These are phyloP conservation scores for Torulaspora globosa DNA, from an alignment of 1,139 yeast genomes.

Conservation along the genomic window DNA sequence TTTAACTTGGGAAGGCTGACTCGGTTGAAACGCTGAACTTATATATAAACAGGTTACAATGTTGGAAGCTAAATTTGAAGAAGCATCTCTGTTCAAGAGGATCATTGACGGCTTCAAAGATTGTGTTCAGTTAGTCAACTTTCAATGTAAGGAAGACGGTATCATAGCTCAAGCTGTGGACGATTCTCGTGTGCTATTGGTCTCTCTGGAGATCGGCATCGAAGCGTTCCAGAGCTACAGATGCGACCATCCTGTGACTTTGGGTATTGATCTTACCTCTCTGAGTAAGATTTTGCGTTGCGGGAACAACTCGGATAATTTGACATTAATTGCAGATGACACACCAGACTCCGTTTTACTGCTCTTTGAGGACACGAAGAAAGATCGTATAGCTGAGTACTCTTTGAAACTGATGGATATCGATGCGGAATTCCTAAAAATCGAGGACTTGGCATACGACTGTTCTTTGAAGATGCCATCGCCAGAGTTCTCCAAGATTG, in stretches of 20 bases:
- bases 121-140: conserved; percentile 89
- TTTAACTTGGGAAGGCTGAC: no score
- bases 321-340: conserved; percentile 90
- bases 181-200: conserved; percentile 91
- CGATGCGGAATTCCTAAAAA: conserved; percentile 88
- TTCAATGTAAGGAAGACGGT: conserved; percentile 93
- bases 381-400: conserved; percentile 90
- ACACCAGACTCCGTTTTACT: conserved; percentile 77
- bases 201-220: conserved; percentile 79
- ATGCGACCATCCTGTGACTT: conserved; percentile 89
- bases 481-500: conserved; percentile 79
- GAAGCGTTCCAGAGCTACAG: conserved; percentile 92
- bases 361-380: conserved; percentile 84
- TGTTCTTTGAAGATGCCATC: conserved; percentile 86
- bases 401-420: conserved; percentile 91
- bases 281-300: conserved; percentile 83
- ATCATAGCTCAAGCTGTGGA: conserved; percentile 97
- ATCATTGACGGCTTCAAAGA: conserved; percentile 91
- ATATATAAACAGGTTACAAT: conserved; percentile 37
- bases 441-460: conserved; percentile 91
- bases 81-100: conserved; percentile 87
- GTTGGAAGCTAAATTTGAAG: conserved; percentile 97
- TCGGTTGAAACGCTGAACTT: background rate
- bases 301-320: conserved; percentile 85
- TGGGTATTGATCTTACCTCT: conserved; percentile 86